Evolutionary conservation across 192 early-diverging fungal species (phyloP).

Genomic region (Rhizophagus sp.): DNA sequence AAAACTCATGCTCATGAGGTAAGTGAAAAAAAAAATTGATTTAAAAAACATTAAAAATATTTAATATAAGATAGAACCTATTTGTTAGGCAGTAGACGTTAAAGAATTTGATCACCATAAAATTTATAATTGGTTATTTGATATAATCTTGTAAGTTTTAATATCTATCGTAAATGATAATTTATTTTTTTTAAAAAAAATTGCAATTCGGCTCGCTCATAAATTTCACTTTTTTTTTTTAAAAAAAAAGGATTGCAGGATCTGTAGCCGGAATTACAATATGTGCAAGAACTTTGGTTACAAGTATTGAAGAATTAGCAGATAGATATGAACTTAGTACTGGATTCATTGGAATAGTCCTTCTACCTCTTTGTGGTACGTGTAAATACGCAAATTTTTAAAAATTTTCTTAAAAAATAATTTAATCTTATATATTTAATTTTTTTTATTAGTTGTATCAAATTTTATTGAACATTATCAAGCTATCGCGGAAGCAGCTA

Average conservation of each 20-base stretch:
- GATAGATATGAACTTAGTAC: conserved; percentile 64
- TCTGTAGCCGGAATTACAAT: conserved; percentile 68
- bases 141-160: conserved; percentile 19
- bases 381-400: not conserved
- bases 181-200: conserved; percentile 26
- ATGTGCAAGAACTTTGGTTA: conserved; percentile 77
- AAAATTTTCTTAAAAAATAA: not conserved
- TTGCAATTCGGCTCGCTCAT: conserved; percentile 41
- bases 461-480: conserved; percentile 79
- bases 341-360: conserved; percentile 92
- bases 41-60: no score
- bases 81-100: not conserved
- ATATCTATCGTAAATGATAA: not conserved
- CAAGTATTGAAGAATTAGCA: conserved; percentile 71
- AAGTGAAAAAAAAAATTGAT: not conserved
- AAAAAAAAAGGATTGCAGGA: conserved; percentile 47
- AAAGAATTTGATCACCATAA: not conserved
- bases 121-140: conserved; percentile 1
- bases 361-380: conserved; percentile 83
- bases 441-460: conserved; percentile 9
- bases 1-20: conserved; percentile 66
- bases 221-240: conserved; percentile 60
- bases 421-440: not conserved
- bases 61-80: not conserved
- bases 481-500: conserved; percentile 67